Percentiles rank a stretch among this genome's conserved stretches.
Conservation (phyloP, 441 rosid species). For the Erodium trifolium region DNA sequence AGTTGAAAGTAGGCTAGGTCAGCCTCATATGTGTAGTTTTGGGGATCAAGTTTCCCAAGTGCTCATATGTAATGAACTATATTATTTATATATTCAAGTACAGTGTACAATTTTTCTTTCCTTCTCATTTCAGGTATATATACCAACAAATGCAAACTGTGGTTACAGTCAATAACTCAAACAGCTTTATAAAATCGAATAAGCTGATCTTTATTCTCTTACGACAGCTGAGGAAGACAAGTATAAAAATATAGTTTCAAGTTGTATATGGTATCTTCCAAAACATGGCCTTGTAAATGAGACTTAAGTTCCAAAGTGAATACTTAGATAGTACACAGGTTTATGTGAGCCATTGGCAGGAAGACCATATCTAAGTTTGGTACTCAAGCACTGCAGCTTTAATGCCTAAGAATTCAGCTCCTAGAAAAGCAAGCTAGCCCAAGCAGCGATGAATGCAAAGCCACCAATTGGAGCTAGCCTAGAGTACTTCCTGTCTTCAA, state of each 20-base stretch:
- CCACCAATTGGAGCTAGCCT: slow-evolving; percentile 69
- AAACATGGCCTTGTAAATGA: background rate
- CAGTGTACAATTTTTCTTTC: too few species aligned
- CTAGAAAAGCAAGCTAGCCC: slow-evolving; percentile 78
- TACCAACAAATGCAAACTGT: background rate
- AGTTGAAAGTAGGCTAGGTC: too few species aligned
- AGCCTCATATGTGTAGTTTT: background rate
- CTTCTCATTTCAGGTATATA: too few species aligned
- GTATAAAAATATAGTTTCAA: background rate
- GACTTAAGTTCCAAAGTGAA: too few species aligned
- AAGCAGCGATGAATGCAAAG: slow-evolving; percentile 71
- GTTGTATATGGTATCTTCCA: too few species aligned
- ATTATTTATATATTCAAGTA: background rate
- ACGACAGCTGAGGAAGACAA: background rate
- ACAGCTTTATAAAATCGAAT: background rate
- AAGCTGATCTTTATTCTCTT: background rate
- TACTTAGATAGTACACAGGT: too few species aligned
- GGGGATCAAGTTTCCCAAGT: background rate
- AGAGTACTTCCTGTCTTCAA: slow-evolving; percentile 55
- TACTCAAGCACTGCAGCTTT: too few species aligned
- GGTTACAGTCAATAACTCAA: background rate
- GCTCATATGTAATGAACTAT: background rate
- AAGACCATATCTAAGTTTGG: too few species aligned
- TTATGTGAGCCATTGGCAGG: too few species aligned
- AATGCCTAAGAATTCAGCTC: background rate